Evolutionary conservation across 805 yeast species (phyloP), one percentile per base, ranked within the genome.

Genomic region (Nakazawaea laoshanensis): DNA sequence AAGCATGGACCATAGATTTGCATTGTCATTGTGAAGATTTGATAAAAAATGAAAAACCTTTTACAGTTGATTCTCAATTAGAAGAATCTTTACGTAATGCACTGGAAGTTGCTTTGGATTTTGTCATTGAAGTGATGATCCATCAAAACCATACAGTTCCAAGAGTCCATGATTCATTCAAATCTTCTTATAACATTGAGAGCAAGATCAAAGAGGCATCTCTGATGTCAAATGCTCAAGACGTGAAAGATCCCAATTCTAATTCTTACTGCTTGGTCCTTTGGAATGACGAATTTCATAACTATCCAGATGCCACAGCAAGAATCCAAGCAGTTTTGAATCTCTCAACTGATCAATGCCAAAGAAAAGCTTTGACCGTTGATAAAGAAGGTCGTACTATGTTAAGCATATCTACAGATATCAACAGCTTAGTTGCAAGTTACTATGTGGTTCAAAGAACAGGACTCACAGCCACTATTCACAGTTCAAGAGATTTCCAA

Each of bases 241-340:
- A 36, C 9, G 50, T 47, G 0, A 51, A 32, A 7, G 72, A 65
- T 42, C 15, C 14, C 7, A 63, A 66, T 42, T 38, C 61, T 2
- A 12, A 15, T 14, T 5, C 22, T 6, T 76, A 68, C 57, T 54
- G 61, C 26, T 58, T 81, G 20, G 48, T 77, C 15, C 59, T 80
- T n/a, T 83, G 88, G 81, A 83, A 83, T 50, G 94, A 83, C 47
- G 92, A 83, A 45, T 65, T 62, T 42, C 92, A 83, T 46, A 70
- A 73, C 44, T 70, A 66, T 42, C 36, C 30, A 3, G 34, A 37
- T 21, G 40, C 40, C 9, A 37, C 33, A 5, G 26, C 34, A 7
- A 30, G 40, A 31, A 37, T 40, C 24, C 32, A 30, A 19, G 25
- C 34, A 6, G 32, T 31, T 12, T 15, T 31, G 7, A 27, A 39